phyloP scores from a whole-genome alignment of 176 grass and related monocot genomes.

The Carex myosuroides region DNA sequence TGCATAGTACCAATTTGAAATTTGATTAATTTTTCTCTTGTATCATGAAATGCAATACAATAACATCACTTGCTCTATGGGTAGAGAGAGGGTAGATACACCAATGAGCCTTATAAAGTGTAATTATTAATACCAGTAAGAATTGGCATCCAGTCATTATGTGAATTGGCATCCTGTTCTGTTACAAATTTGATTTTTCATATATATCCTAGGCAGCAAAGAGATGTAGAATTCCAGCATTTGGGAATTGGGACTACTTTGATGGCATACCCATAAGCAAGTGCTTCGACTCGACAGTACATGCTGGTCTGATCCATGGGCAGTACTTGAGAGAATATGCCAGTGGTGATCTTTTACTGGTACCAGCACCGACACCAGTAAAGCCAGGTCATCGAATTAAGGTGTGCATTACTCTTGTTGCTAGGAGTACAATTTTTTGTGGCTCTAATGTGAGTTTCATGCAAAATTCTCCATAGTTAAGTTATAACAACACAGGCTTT shows the following conservation, averaged over 20 bases:
- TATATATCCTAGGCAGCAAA: background rate
- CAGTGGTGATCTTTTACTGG: conserved; percentile 1
- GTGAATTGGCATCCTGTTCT: background rate
- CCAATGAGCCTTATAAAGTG: background rate
- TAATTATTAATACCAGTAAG: background rate
- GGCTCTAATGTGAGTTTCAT: background rate
- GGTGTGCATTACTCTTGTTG: background rate
- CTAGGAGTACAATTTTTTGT: background rate
- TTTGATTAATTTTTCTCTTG: background rate
- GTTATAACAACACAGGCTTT: background rate
- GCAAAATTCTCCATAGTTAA: background rate
- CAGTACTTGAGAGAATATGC: conserved; percentile 1
- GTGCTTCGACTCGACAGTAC: background rate
- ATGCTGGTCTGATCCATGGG: background rate
- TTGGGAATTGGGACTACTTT: conserved; percentile 15
- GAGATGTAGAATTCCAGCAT: conserved; percentile 18
- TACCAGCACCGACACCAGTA: background rate
- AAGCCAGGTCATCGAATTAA: background rate
- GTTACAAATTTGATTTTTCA: background rate
- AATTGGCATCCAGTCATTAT: background rate
- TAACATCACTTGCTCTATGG: background rate
- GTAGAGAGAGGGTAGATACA: background rate
- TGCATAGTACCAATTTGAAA: background rate
- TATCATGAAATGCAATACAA: background rate
- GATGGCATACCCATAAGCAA: conserved; percentile 12